Evolutionary conservation across 495 filamentous ascomycete genomes (phyloP).

Genomic region (Tuber microsphaerosporum): DNA sequence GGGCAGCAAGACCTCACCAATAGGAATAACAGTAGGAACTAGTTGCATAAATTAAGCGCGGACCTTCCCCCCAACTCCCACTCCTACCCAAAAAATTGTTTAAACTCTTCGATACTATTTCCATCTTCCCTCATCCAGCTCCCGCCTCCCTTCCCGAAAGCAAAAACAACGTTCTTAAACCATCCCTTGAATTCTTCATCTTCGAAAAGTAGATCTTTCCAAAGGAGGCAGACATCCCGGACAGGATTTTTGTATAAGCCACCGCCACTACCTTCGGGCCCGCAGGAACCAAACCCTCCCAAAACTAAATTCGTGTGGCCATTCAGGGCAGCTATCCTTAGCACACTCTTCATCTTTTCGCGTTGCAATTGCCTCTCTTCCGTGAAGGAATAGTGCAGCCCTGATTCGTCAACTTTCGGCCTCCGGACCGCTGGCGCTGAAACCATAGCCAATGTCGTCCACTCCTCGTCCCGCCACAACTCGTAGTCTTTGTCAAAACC

Average conservation of each 20-base stretch:
- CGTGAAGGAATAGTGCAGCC: conserved; percentile 60
- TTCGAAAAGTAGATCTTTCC: conserved; percentile 59
- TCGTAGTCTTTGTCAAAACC: conserved; percentile 51
- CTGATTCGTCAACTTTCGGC: conserved; percentile 60
- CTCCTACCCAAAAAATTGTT: conserved; percentile 10
- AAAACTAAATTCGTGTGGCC: conserved; percentile 56
- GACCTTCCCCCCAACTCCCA: not conserved
- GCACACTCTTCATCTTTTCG: conserved; percentile 62
- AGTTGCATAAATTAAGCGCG: not conserved
- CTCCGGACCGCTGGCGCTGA: conserved; percentile 63
- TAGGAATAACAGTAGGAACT: not conserved
- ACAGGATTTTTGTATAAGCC: conserved; percentile 57
- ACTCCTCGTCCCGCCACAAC: conserved; percentile 45
- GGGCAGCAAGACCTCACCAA: not conserved
- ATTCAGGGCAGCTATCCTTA: conserved; percentile 59
- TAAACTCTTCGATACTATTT: conserved; percentile 13
- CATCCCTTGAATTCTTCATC: conserved; percentile 61
- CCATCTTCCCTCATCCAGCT: conserved; percentile 26
- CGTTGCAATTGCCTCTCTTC: conserved; percentile 61
- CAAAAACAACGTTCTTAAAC: conserved; percentile 63
- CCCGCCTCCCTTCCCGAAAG: conserved; percentile 47
- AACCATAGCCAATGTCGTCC: conserved; percentile 55
- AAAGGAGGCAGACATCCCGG: conserved; percentile 59
- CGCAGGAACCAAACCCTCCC: conserved; percentile 60
- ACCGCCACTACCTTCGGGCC: conserved; percentile 47